phyloP scores from a whole-genome alignment of 2,329 filamentous ascomycete genomes.

The Hypoxylon sp. region DNA sequence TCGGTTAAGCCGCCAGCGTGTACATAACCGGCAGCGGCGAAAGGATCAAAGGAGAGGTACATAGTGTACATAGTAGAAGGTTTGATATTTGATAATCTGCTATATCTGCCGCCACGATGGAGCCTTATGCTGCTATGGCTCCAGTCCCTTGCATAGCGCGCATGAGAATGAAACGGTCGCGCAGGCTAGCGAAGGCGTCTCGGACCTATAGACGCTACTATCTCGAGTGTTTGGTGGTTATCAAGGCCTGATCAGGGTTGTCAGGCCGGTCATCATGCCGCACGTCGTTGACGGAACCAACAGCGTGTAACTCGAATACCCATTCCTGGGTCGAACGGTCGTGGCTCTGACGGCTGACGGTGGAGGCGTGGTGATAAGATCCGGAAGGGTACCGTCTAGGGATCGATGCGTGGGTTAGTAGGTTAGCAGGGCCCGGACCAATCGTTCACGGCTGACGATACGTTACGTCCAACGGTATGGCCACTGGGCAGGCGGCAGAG shows the following conservation, averaged over 20 bases:
- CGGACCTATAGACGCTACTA: conserved; percentile 22
- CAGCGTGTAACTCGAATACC: background rate
- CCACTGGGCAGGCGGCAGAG: background rate
- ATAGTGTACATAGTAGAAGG: too few relatives aligned
- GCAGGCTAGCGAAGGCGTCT: conserved; percentile 20
- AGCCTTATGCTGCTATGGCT: conserved; percentile 4
- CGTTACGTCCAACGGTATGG: too few relatives aligned
- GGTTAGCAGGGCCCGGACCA: too few relatives aligned
- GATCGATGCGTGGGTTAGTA: too few relatives aligned
- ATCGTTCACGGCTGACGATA: background rate
- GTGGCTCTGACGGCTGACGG: too few relatives aligned
- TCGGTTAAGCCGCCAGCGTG: background rate
- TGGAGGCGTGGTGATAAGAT: too few relatives aligned
- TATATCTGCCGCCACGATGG: conserved; percentile 24
- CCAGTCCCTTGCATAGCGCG: conserved; percentile 30
- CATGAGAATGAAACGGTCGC: conserved; percentile 33
- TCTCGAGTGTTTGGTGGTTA: conserved; percentile 12
- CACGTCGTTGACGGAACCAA: conserved; percentile 23
- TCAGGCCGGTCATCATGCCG: conserved; percentile 9
- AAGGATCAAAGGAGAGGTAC: conserved; percentile 10
- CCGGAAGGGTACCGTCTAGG: too few relatives aligned
- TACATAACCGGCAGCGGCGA: conserved; percentile 22
- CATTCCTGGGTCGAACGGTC: background rate
- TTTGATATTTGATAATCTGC: conserved; percentile 2
- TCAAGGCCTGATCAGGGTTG: background rate